Base-by-base conservation (phyloP, 164 flowering plant species). In the Hamamelis virginiana region DNA sequence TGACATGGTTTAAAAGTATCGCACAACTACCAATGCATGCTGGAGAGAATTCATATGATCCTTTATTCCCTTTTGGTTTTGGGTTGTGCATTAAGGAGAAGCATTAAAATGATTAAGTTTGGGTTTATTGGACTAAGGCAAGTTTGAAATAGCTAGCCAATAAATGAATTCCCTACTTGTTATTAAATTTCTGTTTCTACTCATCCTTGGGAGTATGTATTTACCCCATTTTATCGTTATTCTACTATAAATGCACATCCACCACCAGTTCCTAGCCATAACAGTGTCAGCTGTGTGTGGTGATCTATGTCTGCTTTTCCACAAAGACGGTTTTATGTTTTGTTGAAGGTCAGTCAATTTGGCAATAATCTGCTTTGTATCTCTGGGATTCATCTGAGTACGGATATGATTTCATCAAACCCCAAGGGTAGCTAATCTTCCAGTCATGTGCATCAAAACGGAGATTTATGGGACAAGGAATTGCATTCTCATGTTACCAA, bases 11-110 rank as follows among this genome's bases (percentile, higher is more conserved):
- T 65, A 88, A 72, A 77, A 80, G 61, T 1, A 87, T 83, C 15
- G 83, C 84, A 26, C 93, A 89, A 72, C 77, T 93, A 59, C 98
- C 98, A 10, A 50, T 91, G 80, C 76, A 84, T 79, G 72, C 64
- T 23, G 82, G 74, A 53, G 74, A 77, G 47, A 74, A 83, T 53
- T 74, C 84, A 5, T 79, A 79, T 73, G 90, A 89, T 53, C 90
- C 97, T 38, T 64, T 87, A 47, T 93, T 88, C 51, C 97, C 95
- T 9, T 58, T 89, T 16, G 95, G 92, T 1, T 93, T 83, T 73
- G 95, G 96, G 65, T 69, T 93, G 60, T 73, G 51, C 70, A 76
- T 69, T 4, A 64, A 58, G 22, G 62, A 73, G 25, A 44, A 59
- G 25, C 25, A 50, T 48, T 33, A 5, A 38, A 69, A 38, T 50